Conservation (phyloP, 179 eudicot genomes). For the Spinacia oleracea region DNA sequence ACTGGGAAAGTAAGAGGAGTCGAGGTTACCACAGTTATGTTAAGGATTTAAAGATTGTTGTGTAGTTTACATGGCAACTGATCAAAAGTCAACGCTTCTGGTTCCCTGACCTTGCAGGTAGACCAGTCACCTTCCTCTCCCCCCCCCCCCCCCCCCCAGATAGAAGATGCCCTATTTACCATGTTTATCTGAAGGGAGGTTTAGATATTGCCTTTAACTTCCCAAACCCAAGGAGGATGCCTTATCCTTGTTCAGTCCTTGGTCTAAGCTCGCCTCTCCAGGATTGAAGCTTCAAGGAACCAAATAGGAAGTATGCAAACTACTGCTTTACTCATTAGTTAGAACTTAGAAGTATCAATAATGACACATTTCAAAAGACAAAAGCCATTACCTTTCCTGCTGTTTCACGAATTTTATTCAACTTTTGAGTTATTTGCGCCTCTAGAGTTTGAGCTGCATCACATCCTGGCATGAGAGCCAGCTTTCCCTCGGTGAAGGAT, state of each 20-base stretch:
- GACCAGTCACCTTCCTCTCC: background rate
- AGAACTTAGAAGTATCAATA: background rate
- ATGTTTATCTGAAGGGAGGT: background rate
- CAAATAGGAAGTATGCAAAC: background rate
- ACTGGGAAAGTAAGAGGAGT: background rate
- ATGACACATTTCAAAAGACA: background rate
- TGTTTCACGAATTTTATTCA: conserved; percentile 74
- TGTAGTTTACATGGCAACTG: background rate
- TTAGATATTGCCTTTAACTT: background rate
- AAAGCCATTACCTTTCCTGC: conserved; percentile 56
- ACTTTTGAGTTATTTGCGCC: conserved; percentile 50
- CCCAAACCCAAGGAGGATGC: background rate
- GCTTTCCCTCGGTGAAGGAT: conserved; percentile 54
- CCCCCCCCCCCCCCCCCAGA: too few species aligned
- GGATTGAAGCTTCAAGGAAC: background rate
- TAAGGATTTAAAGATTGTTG: background rate
- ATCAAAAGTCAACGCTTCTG: background rate
- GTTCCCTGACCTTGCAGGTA: background rate
- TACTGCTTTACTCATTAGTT: background rate
- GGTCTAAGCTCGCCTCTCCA: background rate
- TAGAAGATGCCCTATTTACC: background rate
- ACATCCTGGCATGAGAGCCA: conserved; percentile 71
- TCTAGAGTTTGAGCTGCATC: conserved; percentile 87
- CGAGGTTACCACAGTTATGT: background rate
- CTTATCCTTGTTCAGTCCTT: background rate